These are phyloP conservation scores for Basidiobolus meristosporus DNA, from an alignment of 371 early-diverging fungal genomes.

Conservation along the genomic window DNA sequence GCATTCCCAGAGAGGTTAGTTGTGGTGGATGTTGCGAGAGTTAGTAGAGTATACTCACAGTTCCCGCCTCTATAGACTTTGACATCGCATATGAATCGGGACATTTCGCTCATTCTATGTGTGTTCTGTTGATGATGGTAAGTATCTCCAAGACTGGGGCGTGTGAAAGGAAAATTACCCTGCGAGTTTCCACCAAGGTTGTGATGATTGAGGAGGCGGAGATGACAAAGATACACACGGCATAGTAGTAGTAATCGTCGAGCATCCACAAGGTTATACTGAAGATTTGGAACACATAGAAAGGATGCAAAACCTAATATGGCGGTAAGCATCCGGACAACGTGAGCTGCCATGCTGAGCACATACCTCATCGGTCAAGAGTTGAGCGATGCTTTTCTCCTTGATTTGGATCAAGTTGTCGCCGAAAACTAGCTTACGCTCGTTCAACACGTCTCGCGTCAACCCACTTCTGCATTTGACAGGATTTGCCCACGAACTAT, in stretches of 20 bases:
- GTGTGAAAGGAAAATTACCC: background rate
- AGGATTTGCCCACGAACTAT: conserved; percentile 37
- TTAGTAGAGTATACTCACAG: conserved; percentile 27
- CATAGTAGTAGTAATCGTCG: conserved; percentile 92
- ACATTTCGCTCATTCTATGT: conserved; percentile 67
- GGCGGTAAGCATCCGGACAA: background rate
- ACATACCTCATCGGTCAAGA: conserved; percentile 65
- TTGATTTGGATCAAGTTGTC: conserved; percentile 62
- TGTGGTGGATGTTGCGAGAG: background rate
- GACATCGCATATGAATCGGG: conserved; percentile 62
- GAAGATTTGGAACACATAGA: conserved; percentile 86
- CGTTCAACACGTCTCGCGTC: conserved; percentile 20
- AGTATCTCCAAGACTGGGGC: background rate
- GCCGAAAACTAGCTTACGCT: conserved; percentile 64
- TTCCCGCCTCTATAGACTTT: conserved; percentile 43
- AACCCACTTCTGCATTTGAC: conserved; percentile 28
- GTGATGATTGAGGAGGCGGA: conserved; percentile 50
- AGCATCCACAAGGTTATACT: conserved; percentile 79
- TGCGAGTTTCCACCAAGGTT: conserved; percentile 62
- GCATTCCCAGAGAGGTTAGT: conserved; percentile 16
- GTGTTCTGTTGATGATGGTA: no score
- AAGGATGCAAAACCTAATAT: conserved; percentile 54
- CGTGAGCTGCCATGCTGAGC: background rate
- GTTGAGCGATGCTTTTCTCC: conserved; percentile 47
- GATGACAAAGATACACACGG: conserved; percentile 77